Conservation (phyloP, 257 asterid genomes). For the Voacanga thouarsii region DNA sequence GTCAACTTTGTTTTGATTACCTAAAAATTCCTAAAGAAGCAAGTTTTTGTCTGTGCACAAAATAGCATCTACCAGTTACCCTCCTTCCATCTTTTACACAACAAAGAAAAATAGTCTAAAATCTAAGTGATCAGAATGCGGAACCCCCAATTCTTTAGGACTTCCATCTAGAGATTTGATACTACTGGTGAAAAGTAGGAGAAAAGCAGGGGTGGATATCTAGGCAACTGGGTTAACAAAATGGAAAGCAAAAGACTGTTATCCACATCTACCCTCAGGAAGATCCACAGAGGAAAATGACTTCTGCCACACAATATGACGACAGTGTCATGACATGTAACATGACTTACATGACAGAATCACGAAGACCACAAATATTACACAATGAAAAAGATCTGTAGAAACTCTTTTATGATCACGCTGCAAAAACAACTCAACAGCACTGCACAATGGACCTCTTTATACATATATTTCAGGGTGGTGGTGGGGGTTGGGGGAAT, state of each 20-base stretch:
- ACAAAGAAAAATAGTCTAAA: too few species aligned
- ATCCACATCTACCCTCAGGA: background rate
- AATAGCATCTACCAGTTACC: background rate
- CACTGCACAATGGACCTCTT: too few species aligned
- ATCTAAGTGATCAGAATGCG: too few species aligned
- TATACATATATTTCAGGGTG: too few species aligned
- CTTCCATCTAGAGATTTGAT: background rate
- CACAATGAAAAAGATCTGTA: too few species aligned
- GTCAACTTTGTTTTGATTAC: background rate
- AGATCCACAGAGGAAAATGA: background rate
- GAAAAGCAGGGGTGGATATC: background rate
- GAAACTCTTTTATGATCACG: too few species aligned
- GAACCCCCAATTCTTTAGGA: background rate
- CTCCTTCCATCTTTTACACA: too few species aligned
- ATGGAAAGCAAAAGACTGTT: background rate
- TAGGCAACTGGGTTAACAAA: background rate
- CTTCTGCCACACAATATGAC: background rate
- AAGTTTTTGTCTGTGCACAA: background rate
- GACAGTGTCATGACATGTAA: background rate
- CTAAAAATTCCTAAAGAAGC: background rate
- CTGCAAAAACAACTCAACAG: too few species aligned
- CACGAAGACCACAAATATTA: background rate
- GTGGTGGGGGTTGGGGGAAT: too few species aligned
- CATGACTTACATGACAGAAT: background rate
- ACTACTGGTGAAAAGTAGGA: background rate